Base-by-base conservation (phyloP, 371 early-diverging fungal genomes). In the Capillidium rhysosporum region DNA sequence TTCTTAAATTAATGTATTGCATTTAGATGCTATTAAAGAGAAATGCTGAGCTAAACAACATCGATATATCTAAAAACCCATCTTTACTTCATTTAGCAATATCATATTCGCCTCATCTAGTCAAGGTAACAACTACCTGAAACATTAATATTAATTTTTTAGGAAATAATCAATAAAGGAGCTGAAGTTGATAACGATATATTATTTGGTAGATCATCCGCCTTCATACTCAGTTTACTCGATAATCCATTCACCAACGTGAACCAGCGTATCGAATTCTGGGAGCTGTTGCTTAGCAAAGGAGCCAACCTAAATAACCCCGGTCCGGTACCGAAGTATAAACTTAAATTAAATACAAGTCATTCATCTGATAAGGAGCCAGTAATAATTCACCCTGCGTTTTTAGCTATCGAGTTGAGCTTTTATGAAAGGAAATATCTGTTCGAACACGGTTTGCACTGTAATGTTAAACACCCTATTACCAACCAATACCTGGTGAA, bases 161-260 rank as follows among this genome's bases (percentile, higher is more conserved):
- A 34, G 34, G 8, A 23, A 16, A 5, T 43, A 7, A n/a, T 43
- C n/a, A 23, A 43, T 20, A 16, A n/a, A 23, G 44, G 44, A 5
- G n/a, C n/a, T n/a, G n/a, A 43, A 7, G 20, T 23, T 43, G 23
- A 43, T 23, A 7, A 20, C 4, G 70, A 69, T 34, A 67, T 63
- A 24, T 23, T n/a, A 1, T 57, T 57, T 29, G 63, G 56, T 8
- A 55, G 65, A 18, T 39, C 57, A 0, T 65, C 68, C 31, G 54
- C 71, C 1, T 56, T 77, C 18, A 59, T 72, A 65, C 28, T 53
- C 18, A 69, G 73, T 4, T 63, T 73, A 47, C 26, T 56, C 16
- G 41, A 54, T 2, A 49, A 64, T 0, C 56, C 59, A 5, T 0
- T 47, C 1, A 38, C 64, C 1, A 58, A 66, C 24, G 28, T 65